phyloP scores from a whole-genome alignment of 2,329 filamentous ascomycete species.

The Albifimbria verrucaria region DNA sequence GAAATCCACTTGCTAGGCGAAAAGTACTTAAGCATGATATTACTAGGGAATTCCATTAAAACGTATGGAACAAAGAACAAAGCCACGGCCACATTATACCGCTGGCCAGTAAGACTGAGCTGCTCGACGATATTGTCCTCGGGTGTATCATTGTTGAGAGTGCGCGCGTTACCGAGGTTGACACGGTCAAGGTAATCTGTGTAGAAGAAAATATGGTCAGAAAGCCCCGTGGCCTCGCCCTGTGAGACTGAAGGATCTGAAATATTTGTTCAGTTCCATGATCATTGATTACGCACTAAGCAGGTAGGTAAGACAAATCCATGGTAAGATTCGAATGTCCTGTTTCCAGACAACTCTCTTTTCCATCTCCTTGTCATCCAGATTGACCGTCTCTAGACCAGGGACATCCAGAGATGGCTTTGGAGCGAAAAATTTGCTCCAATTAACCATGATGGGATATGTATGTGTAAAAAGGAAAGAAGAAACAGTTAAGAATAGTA shows the following conservation, averaged over 20 bases:
- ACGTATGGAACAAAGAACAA: slow-evolving; percentile 27
- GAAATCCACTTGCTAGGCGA: slow-evolving; percentile 30
- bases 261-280: background rate
- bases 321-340: slow-evolving; percentile 27
- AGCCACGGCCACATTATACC: slow-evolving; percentile 27
- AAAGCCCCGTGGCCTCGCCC: background rate
- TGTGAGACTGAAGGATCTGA: slow-evolving; percentile 10
- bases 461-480: background rate
- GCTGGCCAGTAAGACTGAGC: slow-evolving; percentile 26
- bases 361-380: slow-evolving; percentile 30
- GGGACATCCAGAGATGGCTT: slow-evolving; percentile 29
- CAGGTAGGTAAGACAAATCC: slow-evolving; percentile 29
- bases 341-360: slow-evolving; percentile 28
- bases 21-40: slow-evolving; percentile 31
- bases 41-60: slow-evolving; percentile 28
- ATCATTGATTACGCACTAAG: slow-evolving; percentile 16
- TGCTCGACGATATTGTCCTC: slow-evolving; percentile 28
- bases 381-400: slow-evolving; percentile 29
- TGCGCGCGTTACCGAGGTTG: slow-evolving; percentile 30
- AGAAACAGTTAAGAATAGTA: too few relatives aligned
- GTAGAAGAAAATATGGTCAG: background rate
- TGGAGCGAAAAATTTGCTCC: slow-evolving; percentile 14
- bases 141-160: slow-evolving; percentile 29
- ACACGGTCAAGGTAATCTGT: slow-evolving; percentile 25
- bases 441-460: slow-evolving; percentile 12